Evolutionary conservation across 2,329 filamentous ascomycete species (phyloP), one percentile per base, ranked within the genome.

Genomic region (Trichothecium sympodiale): DNA sequence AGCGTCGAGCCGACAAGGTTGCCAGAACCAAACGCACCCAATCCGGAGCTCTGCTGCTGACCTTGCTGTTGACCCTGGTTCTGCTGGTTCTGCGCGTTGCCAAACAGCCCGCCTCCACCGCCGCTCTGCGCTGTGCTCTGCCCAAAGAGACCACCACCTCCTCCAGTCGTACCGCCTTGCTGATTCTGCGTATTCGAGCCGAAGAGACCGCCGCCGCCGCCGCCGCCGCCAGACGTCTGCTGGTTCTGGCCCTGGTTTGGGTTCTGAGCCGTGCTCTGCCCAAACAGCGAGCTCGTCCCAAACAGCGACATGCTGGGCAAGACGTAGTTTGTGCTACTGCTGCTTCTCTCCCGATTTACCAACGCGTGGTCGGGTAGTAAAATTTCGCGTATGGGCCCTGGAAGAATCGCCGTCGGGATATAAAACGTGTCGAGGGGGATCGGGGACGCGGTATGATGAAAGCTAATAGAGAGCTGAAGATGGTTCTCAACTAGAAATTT

Each of bases 301-400:
- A 61, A 60, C 41, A 59, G 46, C 39, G 55, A 54, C 55, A 58
- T 59, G 43, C 37, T 43, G 37, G 36, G 10, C 34, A 41, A 36
- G 40, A 31, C 27, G 14, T 40, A 31, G 15, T 40, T 33, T 34
- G 27, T 33, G 31, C 23, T 32, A 20, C 20, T 25, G 20, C n/a
- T n/a, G n/a, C n/a, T n/a, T n/a, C n/a, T n/a, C n/a, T n/a, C n/a
- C n/a, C n/a, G n/a, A n/a, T n/a, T n/a, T n/a, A n/a, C n/a, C n/a
- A n/a, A n/a, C n/a, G n/a, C n/a, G n/a, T n/a, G n/a, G n/a, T n/a
- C n/a, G n/a, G n/a, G n/a, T n/a, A n/a, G n/a, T n/a, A n/a, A n/a
- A n/a, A n/a, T n/a, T n/a, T n/a, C n/a, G n/a, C n/a, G n/a, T n/a
- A n/a, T n/a, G n/a, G n/a, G n/a, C 20, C 6, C 20, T 6, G 20